Conservation (phyloP, 108 stramenopile genomes). For the Skeletonema marinoi region DNA sequence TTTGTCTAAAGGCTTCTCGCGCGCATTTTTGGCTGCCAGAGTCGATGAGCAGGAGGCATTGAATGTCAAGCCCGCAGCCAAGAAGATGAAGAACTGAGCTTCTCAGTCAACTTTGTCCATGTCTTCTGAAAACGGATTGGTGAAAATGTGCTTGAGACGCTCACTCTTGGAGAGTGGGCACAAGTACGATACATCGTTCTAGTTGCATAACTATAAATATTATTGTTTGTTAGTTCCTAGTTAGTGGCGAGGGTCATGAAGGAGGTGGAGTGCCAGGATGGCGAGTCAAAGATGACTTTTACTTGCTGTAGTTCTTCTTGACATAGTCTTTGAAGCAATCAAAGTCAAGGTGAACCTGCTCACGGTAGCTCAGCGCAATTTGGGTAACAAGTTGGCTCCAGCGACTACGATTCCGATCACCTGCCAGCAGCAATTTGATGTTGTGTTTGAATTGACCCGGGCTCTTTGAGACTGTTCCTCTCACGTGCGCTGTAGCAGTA, state of each 20-base stretch:
- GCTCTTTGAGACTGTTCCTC: slow-evolving; percentile 60
- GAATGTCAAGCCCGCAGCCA: neutral
- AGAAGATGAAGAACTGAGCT: neutral
- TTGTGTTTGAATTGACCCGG: slow-evolving; percentile 75
- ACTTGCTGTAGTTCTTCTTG: neutral
- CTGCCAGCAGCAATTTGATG: slow-evolving; percentile 48
- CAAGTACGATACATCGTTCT: too few species aligned
- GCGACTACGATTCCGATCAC: slow-evolving; percentile 28
- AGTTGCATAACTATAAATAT: neutral
- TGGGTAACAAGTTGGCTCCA: slow-evolving; percentile 58
- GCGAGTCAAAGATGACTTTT: neutral
- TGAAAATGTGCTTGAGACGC: too few species aligned
- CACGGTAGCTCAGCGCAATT: slow-evolving; percentile 49
- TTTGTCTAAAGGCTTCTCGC: neutral
- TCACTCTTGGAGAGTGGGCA: too few species aligned
- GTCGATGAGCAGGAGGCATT: neutral
- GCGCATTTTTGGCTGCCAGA: neutral
- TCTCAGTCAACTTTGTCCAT: too few species aligned
- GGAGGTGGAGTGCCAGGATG: too few species aligned
- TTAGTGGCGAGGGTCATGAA: too few species aligned
- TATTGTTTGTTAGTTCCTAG: neutral
- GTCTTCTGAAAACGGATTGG: too few species aligned
- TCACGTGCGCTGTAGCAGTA: slow-evolving; percentile 66
- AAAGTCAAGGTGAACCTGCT: slow-evolving; percentile 69
- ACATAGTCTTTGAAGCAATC: slow-evolving; percentile 64